These are phyloP conservation scores for Psilocybe mexicana DNA, from an alignment of 1,284 basidiomycete species.

Conservation along the genomic window DNA sequence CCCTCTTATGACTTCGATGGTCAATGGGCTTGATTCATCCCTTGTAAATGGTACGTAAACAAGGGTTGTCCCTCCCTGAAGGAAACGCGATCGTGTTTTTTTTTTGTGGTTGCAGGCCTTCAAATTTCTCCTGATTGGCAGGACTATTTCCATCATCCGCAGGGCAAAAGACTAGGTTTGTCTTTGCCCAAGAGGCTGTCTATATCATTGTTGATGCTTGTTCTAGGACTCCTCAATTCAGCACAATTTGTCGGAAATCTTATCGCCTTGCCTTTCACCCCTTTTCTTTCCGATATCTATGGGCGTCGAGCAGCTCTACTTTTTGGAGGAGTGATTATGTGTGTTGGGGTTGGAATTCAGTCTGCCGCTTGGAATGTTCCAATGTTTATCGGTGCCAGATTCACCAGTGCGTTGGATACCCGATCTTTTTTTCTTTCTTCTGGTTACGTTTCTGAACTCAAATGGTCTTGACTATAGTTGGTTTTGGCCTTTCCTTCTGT, in stretches of 20 bases:
- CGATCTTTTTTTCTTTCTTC: not conserved
- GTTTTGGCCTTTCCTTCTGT: slow-evolving; percentile 64
- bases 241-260: slow-evolving; percentile 65
- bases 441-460: not conserved
- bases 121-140: slow-evolving; percentile 67
- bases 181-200: not conserved
- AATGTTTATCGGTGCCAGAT: slow-evolving; percentile 60
- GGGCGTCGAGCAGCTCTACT: slow-evolving; percentile 59
- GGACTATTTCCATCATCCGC: slow-evolving; percentile 50
- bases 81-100: not conserved
- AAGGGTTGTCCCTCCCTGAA: not conserved
- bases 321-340: slow-evolving; percentile 59
- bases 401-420: slow-evolving; percentile 58
- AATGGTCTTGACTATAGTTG: slow-evolving; percentile 41
- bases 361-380: slow-evolving; percentile 45
- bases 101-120: slow-evolving; percentile 40
- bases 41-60: slow-evolving; percentile 53
- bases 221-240: slow-evolving; percentile 61
- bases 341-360: slow-evolving; percentile 59
- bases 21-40: slow-evolving; percentile 65
- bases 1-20: slow-evolving; percentile 57
- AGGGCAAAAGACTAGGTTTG: slow-evolving; percentile 51
- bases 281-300: slow-evolving; percentile 53
- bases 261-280: slow-evolving; percentile 59
- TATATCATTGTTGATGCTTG: slow-evolving; percentile 44